A percentile compares a stretch with the other conserved stretches of the same genome.
phyloP scores from a whole-genome alignment of 2,329 filamentous ascomycete genomes.

The Fusarium metavorans region DNA sequence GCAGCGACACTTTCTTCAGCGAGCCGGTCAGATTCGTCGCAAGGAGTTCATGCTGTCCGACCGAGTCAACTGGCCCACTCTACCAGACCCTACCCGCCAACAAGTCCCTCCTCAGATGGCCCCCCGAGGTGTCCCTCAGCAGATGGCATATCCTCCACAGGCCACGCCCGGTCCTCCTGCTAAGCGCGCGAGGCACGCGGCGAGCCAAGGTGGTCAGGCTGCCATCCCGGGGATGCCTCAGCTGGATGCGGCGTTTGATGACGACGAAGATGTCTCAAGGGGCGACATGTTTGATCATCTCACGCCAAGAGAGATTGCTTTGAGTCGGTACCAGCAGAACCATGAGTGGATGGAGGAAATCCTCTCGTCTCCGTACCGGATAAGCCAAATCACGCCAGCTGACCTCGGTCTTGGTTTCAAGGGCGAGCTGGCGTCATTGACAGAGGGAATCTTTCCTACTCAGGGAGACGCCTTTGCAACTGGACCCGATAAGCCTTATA shows the following conservation, averaged over 20 bases:
- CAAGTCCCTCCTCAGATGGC: slow-evolving; percentile 62
- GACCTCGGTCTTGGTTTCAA: slow-evolving; percentile 88
- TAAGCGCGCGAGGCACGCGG: slow-evolving; percentile 65
- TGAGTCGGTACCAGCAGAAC: slow-evolving; percentile 90
- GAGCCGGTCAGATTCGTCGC: slow-evolving; percentile 83
- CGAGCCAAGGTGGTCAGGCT: slow-evolving; percentile 54
- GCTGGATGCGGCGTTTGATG: slow-evolving; percentile 71
- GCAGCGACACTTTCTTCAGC: slow-evolving; percentile 73
- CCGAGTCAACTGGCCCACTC: slow-evolving; percentile 88
- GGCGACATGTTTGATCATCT: slow-evolving; percentile 92
- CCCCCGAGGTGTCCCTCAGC: slow-evolving; percentile 65
- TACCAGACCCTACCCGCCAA: slow-evolving; percentile 68
- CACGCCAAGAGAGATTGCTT: slow-evolving; percentile 89
- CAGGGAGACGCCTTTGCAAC: slow-evolving; percentile 62
- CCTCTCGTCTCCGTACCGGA: slow-evolving; percentile 88
- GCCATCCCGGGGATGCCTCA: slow-evolving; percentile 54
- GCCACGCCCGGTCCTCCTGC: slow-evolving; percentile 63
- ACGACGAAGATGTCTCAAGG: slow-evolving; percentile 88
- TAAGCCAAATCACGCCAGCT: slow-evolving; percentile 85
- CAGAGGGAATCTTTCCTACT: slow-evolving; percentile 84
- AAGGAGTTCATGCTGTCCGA: slow-evolving; percentile 97
- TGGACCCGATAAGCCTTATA: slow-evolving; percentile 68
- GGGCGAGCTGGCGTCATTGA: slow-evolving; percentile 84
- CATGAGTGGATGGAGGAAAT: slow-evolving; percentile 99
- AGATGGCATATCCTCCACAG: slow-evolving; percentile 72